Evolutionary conservation across 2,329 filamentous ascomycete genomes (phyloP).

Genomic region (Aspergillus ruber): DNA sequence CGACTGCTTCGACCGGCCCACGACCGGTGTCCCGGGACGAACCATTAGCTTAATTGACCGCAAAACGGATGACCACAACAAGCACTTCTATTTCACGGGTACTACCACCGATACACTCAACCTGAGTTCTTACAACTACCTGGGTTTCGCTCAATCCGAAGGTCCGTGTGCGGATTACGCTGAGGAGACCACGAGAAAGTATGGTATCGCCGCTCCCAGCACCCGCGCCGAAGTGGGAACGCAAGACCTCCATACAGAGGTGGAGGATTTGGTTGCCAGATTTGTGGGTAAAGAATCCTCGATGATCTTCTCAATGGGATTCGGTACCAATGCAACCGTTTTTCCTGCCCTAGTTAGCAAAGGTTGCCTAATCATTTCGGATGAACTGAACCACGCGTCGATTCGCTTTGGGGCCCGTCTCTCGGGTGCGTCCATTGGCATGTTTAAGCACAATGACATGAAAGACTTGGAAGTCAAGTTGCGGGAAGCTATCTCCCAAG

Average conservation of each 20-base stretch:
- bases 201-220: constrained; percentile 76
- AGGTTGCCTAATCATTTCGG: constrained; percentile 88
- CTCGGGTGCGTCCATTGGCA: constrained; percentile 88
- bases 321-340: constrained; percentile 86
- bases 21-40: constrained; percentile 86
- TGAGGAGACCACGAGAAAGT: constrained; percentile 76
- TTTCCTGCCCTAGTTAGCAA: constrained; percentile 91
- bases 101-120: constrained; percentile 92
- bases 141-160: constrained; percentile 95
- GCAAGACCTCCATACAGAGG: constrained; percentile 77
- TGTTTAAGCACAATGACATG: constrained; percentile 99
- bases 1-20: constrained; percentile 90
- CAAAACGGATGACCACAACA: constrained; percentile 84
- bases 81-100: constrained; percentile 80
- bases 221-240: constrained; percentile 79
- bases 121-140: constrained; percentile 99
- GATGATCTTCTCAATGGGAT: constrained; percentile 99
- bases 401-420: constrained; percentile 92
- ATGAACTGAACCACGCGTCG: constrained; percentile 95
- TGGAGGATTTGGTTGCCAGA: constrained; percentile 78
- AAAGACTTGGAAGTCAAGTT: constrained; percentile 74
- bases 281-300: constrained; percentile 93
- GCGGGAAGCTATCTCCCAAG: constrained; percentile 89
- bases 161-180: constrained; percentile 92
- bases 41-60: constrained; percentile 92